Base-by-base conservation (phyloP, 2,329 filamentous ascomycete species). In the Sordariomycetes sp. region DNA sequence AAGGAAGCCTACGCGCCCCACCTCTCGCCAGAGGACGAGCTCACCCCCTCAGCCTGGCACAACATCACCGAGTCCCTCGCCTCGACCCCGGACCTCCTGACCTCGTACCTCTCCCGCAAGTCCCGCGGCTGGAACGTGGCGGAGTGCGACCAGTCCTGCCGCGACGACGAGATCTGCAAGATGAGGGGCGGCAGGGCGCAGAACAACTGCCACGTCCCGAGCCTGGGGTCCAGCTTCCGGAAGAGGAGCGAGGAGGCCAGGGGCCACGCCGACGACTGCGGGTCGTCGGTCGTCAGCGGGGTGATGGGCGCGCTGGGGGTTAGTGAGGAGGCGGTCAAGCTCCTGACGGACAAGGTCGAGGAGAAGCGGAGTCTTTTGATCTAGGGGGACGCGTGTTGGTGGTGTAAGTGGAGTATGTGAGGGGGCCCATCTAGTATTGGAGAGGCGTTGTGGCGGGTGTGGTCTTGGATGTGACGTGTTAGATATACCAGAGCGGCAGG, bases 21-120 rank as follows among this genome's bases (percentile, higher is more conserved):
- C 1, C 65, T 78, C 15, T 71, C 75, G 1, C 61, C 75, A 1
- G 57, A 59, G 15, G 62, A 68, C 50, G 66, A 83, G 61, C 72
- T 85, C 36, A 78, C 76, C 1, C 75, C 79, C 0, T 74, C 74
- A 1, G 82, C 82, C 65, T 84, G 80, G 80, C 80, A 82, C 64
- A 74, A 78, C 61, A 69, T 82, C 22, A 82, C 80, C 1, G 68
- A 67, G 1, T 64, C 68, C 2, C 74, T 83, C 54, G 74, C 78
- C 59, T 61, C 59, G 4, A 65, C 79, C 57, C 61, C 70, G 2
- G 59, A 63, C 0, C 65, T 71, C 1, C 82, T 82, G 61, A 67
- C 73, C 17, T 68, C 65, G 2, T 83, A 74, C 64, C 71, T 74
- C 54, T 64, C 68, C 0, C 70, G 78, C 57, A 77, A 77, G 59